A percentile compares a stretch with the other conserved stretches of the same genome.
These are phyloP conservation scores for Lachnellula hyalina DNA, from an alignment of 2,329 filamentous ascomycete species.

Conservation along the genomic window DNA sequence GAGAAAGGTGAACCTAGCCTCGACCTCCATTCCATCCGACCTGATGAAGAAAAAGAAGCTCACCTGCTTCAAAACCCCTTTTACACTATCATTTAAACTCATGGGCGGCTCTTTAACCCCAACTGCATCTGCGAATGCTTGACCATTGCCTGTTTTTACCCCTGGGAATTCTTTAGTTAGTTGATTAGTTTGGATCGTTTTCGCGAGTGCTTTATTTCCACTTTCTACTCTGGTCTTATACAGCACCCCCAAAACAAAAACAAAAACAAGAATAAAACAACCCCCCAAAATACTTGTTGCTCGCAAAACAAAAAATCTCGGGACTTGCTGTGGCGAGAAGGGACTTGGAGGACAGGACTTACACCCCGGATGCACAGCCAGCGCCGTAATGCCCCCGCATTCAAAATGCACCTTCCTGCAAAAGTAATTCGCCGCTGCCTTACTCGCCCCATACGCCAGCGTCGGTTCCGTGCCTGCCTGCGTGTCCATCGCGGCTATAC, in stretches of 20 bases:
- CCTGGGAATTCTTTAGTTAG: slow-evolving; percentile 18
- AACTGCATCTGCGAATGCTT: slow-evolving; percentile 29
- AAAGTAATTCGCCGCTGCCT: slow-evolving; percentile 35
- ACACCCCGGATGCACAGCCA: slow-evolving; percentile 30
- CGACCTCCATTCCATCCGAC: too few relatives aligned
- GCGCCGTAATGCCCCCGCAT: slow-evolving; percentile 30
- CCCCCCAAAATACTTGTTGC: too few relatives aligned
- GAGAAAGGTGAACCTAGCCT: too few relatives aligned
- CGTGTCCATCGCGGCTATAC: slow-evolving; percentile 18
- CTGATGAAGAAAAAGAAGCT: slow-evolving; percentile 2
- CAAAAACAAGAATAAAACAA: too few relatives aligned
- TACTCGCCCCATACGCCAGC: slow-evolving; percentile 40
- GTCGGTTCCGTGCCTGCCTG: slow-evolving; percentile 1
- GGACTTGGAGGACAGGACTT: neutral
- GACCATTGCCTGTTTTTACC: slow-evolving; percentile 40
- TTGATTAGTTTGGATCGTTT: neutral
- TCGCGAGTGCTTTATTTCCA: neutral
- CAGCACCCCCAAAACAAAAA: too few relatives aligned
- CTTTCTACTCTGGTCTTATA: too few relatives aligned
- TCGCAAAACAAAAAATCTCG: neutral
- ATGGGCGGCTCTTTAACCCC: slow-evolving; percentile 33
- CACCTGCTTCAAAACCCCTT: slow-evolving; percentile 30
- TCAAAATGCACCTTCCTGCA: slow-evolving; percentile 35
- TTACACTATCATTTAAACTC: slow-evolving; percentile 33
- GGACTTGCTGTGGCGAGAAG: neutral